Percentiles rank a stretch among this genome's conserved stretches.
Evolutionary conservation across 805 yeast species (phyloP).

Genomic region (Barnettozyma pratensis): DNA sequence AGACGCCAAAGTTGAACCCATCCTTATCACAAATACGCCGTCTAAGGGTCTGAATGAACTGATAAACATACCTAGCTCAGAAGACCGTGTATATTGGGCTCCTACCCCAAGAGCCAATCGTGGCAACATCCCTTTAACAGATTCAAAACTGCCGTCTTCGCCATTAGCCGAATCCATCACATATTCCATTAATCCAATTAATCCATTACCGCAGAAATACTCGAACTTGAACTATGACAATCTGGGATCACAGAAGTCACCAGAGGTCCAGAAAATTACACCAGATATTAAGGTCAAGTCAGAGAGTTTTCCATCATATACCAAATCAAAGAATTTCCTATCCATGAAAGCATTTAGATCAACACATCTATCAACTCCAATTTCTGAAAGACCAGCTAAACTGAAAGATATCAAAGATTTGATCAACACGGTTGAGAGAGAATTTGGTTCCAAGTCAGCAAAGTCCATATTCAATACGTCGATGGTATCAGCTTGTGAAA

Average conservation of each 20-base stretch:
- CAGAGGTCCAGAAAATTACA: constrained; percentile 8
- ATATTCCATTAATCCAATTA: constrained; percentile 15
- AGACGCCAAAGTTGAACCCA: not conserved
- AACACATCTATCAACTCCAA: constrained; percentile 9
- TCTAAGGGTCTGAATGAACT: not conserved
- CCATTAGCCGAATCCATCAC: constrained; percentile 14
- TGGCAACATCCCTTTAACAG: constrained; percentile 1
- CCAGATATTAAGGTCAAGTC: constrained; percentile 3
- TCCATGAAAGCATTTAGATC: constrained; percentile 2
- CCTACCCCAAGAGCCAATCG: constrained; percentile 21
- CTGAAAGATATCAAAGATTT: constrained; percentile 16
- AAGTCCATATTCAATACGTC: constrained; percentile 6
- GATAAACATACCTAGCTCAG: constrained; percentile 18
- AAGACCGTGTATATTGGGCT: constrained; percentile 25
- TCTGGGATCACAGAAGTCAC: constrained; percentile 14
- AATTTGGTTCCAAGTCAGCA: constrained; percentile 4
- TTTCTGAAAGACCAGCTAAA: constrained; percentile 1
- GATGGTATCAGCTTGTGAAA: not conserved
- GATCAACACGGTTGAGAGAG: constrained; percentile 12
- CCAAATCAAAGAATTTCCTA: not conserved
- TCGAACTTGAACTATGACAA: constrained; percentile 19
- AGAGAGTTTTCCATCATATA: not conserved
- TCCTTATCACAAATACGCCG: not conserved
- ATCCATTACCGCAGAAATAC: constrained; percentile 12
- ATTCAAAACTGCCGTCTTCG: constrained; percentile 18